phyloP scores from a whole-genome alignment of 2,329 filamentous ascomycete genomes.

The Pseudovirgaria hyperparasitica region DNA sequence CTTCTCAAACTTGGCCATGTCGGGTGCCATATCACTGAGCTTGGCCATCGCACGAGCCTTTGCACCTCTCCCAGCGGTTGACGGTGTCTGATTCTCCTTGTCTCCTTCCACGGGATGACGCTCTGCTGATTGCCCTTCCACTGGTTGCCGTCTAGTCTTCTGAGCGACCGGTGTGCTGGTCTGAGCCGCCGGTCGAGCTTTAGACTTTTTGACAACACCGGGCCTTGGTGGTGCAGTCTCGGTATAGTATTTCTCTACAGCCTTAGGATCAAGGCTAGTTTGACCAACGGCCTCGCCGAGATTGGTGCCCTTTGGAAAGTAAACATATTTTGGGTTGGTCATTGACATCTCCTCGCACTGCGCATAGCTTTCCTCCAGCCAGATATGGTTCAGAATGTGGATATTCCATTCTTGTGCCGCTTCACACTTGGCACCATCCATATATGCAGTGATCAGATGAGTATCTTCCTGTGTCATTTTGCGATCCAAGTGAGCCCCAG shows the following conservation, averaged over 20 bases:
- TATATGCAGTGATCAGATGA: constrained; percentile 83
- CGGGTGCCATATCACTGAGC: constrained; percentile 64
- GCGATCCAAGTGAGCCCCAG: constrained; percentile 83
- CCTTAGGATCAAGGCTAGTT: constrained; percentile 64
- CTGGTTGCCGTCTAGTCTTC: constrained; percentile 16
- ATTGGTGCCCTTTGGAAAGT: constrained; percentile 83
- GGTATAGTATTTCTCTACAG: constrained; percentile 55
- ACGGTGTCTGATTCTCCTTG: constrained; percentile 82
- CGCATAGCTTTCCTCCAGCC: constrained; percentile 95
- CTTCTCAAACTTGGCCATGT: constrained; percentile 84
- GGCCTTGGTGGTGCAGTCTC: constrained; percentile 10
- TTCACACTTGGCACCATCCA: constrained; percentile 81
- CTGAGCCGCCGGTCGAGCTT: constrained; percentile 13
- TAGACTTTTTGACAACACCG: constrained; percentile 9
- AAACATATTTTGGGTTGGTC: constrained; percentile 63
- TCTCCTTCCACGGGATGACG: constrained; percentile 28
- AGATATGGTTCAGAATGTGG: constrained; percentile 82
- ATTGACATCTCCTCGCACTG: constrained; percentile 66
- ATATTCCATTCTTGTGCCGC: constrained; percentile 90
- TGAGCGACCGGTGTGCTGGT: constrained; percentile 13
- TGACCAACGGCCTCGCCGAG: constrained; percentile 86
- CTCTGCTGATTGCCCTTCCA: constrained; percentile 17
- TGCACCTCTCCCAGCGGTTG: constrained; percentile 65
- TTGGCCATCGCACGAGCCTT: constrained; percentile 73
- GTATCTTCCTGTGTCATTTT: constrained; percentile 93